Evolutionary conservation across 306 rosid species (phyloP), one percentile per base, ranked within the genome.

Genomic region (Cicer pinnatifidum): DNA sequence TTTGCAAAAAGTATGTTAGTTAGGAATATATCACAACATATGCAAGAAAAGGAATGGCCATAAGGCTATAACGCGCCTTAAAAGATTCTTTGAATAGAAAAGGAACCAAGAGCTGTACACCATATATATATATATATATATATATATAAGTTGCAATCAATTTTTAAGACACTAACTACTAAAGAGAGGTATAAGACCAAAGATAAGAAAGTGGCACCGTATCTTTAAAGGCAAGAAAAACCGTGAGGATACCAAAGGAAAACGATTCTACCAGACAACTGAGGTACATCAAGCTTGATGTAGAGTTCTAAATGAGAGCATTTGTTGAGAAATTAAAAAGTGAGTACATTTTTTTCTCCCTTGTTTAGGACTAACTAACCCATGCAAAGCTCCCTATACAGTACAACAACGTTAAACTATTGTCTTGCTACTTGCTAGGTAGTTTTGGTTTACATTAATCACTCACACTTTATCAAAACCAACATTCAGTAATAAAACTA

Each of bases 151-250:
- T 74, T 8, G 59, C 41, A 35, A 43, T 46, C 46, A 54, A 11
- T 54, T 45, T 44, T 68, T 6, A 40, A 28, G 58, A 76, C 33
- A 56, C 48, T 43, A 10, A 10, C 59, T 59, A 76, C 56, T 5
- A 38, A 28, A 28, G 35, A 19, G 13, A 9, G 35, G 41, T 47
- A 59, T 39, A n/a, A 54, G 16, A 70, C 41, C 74, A 40, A 9
- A 1, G 10, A 57, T 71, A 50, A 35, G 65, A 70, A 70, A 70
- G 48, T 51, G 57, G 40, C 8, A 8, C 6, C 37, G 8, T 40
- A 23, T 51, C n/a, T 70, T 53, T 28, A 35, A 68, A 50, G 71
- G 56, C 56, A 77, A 60, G 45, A 59, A 77, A 38, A 38, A 0
- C 64, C 33, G 8, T 12, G 6, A 38, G 51, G 62, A 47, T 69